A percentile compares a stretch with the other conserved stretches of the same genome.
These are phyloP conservation scores for Curvularia lunata DNA, from an alignment of 2,329 filamentous ascomycete species.

Conservation along the genomic window DNA sequence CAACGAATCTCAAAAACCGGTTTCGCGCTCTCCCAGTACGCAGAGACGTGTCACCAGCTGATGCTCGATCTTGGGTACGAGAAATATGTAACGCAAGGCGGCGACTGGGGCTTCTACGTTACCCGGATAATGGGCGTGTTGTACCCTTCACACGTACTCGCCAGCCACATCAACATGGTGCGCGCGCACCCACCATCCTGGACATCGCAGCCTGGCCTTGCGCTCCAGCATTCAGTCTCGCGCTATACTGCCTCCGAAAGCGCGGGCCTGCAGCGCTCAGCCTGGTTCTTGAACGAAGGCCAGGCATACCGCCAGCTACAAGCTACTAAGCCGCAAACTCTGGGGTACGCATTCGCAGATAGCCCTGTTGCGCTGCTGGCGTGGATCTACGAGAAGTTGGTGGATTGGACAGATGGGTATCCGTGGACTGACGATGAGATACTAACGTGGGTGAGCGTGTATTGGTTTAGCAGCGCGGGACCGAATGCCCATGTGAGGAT, in stretches of 20 bases:
- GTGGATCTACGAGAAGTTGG: constrained; percentile 83
- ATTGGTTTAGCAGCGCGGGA: constrained; percentile 73
- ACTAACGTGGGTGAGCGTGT: constrained; percentile 75
- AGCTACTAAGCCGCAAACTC: constrained; percentile 72
- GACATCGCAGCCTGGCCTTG: constrained; percentile 62
- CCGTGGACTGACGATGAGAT: constrained; percentile 79
- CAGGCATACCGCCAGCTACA: constrained; percentile 66
- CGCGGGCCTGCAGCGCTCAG: constrained; percentile 58
- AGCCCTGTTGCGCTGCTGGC: constrained; percentile 73
- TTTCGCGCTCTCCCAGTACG: constrained; percentile 66
- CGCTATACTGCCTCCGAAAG: constrained; percentile 62
- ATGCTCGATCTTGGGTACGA: constrained; percentile 72
- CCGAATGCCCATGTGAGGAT: constrained; percentile 71
- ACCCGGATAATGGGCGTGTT: constrained; percentile 66
- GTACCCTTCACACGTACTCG: constrained; percentile 64
- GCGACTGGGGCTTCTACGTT: constrained; percentile 74
- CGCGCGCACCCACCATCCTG: constrained; percentile 50
- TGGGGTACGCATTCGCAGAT: constrained; percentile 73
- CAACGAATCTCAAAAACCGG: constrained; percentile 58
- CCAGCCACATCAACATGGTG: constrained; percentile 68
- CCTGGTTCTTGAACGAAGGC: constrained; percentile 66
- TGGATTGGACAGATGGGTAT: constrained; percentile 76
- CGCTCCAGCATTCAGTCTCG: constrained; percentile 61
- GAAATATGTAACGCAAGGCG: constrained; percentile 64
- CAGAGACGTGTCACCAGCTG: constrained; percentile 69